Percentiles rank a stretch among this genome's conserved stretches.
Evolutionary conservation across 208 protist species (phyloP).

Genomic region (Naegleria fowleri): DNA sequence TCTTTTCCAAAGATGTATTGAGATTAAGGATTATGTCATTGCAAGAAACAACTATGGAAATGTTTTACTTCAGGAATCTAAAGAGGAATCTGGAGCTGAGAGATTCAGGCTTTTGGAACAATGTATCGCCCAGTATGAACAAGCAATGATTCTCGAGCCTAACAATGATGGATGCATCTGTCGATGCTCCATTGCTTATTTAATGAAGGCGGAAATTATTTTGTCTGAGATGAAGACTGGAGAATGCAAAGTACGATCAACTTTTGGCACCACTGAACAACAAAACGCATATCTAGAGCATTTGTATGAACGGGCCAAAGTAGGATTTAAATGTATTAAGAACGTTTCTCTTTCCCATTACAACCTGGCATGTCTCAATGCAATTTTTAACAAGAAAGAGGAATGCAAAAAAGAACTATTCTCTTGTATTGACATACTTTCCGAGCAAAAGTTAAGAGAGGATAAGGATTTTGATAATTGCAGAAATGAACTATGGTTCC

Average conservation of each 20-base stretch:
- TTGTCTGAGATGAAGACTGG: neutral
- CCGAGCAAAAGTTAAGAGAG: neutral
- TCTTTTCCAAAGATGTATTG: neutral
- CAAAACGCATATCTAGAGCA: neutral
- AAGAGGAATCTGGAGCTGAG: neutral
- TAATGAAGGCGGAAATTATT: slow-evolving; percentile 1
- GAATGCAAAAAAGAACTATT: neutral
- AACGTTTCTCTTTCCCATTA: neutral
- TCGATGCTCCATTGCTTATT: neutral
- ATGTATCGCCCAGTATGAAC: neutral
- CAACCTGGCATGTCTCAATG: neutral
- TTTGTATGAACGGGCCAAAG: neutral
- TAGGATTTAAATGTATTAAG: neutral
- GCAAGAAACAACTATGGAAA: slow-evolving; percentile 25
- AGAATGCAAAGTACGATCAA: neutral
- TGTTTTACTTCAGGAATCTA: neutral
- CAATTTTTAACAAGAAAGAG: neutral
- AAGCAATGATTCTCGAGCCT: slow-evolving; percentile 3
- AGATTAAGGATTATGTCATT: slow-evolving; percentile 24
- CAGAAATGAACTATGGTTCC: neutral
- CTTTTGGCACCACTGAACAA: neutral
- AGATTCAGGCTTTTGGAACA: neutral
- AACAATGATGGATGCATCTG: slow-evolving; percentile 21
- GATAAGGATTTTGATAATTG: neutral
- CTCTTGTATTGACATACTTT: neutral